Percentiles rank a stretch among this genome's conserved stretches.
phyloP scores from a whole-genome alignment of 306 rosid species.

The Oemleria cerasiformis region DNA sequence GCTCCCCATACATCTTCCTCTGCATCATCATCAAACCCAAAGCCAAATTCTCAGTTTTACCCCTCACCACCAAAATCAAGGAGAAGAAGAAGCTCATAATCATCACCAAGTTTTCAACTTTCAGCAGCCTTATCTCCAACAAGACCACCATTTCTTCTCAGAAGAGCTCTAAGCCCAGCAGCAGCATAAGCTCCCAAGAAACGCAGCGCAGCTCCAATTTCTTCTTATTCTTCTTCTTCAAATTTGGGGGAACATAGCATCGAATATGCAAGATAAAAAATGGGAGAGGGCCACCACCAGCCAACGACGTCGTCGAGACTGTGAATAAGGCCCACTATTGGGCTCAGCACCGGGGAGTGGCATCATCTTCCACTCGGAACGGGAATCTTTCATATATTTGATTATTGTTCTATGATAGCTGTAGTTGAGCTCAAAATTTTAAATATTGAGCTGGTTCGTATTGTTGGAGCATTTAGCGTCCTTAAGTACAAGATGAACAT shows the following conservation, averaged over 20 bases:
- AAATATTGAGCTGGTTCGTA: too few relatives aligned
- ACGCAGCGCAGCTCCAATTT: conserved; percentile 11
- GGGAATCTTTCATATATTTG: too few relatives aligned
- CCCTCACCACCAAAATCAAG: conserved; percentile 17
- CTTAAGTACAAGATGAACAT: too few relatives aligned
- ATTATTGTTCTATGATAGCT: too few relatives aligned
- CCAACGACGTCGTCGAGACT: conserved; percentile 38
- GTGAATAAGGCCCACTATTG: conserved; percentile 31
- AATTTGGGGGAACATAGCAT: conserved; percentile 21
- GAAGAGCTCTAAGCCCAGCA: conserved; percentile 16
- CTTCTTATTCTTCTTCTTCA: conserved; percentile 29
- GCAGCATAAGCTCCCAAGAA: conserved; percentile 30
- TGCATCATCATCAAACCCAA: background rate
- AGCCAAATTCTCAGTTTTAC: conserved; percentile 27
- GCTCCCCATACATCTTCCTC: conserved; percentile 29
- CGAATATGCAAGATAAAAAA: conserved; percentile 69
- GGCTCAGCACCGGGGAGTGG: conserved; percentile 47
- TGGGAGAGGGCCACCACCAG: conserved; percentile 45
- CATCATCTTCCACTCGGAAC: too few relatives aligned
- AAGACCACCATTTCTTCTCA: conserved; percentile 18
- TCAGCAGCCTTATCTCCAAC: conserved; percentile 27
- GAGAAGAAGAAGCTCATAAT: conserved; percentile 22
- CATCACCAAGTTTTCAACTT: conserved; percentile 21
- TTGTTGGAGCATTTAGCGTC: too few relatives aligned
- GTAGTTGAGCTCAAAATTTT: too few relatives aligned